Percentiles rank a stretch among this genome's conserved stretches.
phyloP scores from a whole-genome alignment of 2,329 filamentous ascomycete genomes.

The Colletotrichum endophyticum region DNA sequence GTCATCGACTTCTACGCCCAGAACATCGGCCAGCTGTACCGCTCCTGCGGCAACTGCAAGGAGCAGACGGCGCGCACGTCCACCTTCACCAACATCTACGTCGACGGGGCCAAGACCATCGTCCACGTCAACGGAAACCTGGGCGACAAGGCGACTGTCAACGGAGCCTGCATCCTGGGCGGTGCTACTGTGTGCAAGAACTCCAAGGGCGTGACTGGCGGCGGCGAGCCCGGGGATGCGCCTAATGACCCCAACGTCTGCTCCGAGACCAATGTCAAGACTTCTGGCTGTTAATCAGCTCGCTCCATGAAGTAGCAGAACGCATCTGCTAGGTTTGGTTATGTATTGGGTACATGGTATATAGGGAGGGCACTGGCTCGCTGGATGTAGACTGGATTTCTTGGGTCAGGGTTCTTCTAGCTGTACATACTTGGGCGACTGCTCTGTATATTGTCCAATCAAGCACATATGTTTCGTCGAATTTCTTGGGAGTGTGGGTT shows the following conservation, averaged over 20 bases:
- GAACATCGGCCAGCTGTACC: conserved; percentile 50
- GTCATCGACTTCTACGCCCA: conserved; percentile 35
- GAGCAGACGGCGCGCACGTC: conserved; percentile 29
- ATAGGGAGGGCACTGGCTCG: not conserved
- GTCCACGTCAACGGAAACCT: conserved; percentile 37
- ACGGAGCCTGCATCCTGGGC: conserved; percentile 16
- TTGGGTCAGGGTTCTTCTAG: not conserved
- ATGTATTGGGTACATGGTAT: not conserved
- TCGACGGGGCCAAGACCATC: conserved; percentile 36
- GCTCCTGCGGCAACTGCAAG: conserved; percentile 46
- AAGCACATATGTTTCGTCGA: not conserved
- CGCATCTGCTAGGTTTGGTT: not conserved
- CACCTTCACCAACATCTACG: conserved; percentile 27
- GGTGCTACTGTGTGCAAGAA: conserved; percentile 14
- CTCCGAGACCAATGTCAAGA: conserved; percentile 1
- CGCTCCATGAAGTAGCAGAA: too few species aligned
- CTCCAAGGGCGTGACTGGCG: conserved; percentile 38
- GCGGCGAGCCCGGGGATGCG: conserved; percentile 33
- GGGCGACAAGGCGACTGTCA: conserved; percentile 24
- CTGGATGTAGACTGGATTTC: not conserved
- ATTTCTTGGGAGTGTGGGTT: not conserved
- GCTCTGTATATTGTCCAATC: not conserved
- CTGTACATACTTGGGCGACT: conserved; percentile 1
- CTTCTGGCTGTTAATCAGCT: conserved; percentile 3
- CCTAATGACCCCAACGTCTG: conserved; percentile 2